phyloP scores from a whole-genome alignment of 2,329 filamentous ascomycete species.

The Sporothrix brasiliensis region DNA sequence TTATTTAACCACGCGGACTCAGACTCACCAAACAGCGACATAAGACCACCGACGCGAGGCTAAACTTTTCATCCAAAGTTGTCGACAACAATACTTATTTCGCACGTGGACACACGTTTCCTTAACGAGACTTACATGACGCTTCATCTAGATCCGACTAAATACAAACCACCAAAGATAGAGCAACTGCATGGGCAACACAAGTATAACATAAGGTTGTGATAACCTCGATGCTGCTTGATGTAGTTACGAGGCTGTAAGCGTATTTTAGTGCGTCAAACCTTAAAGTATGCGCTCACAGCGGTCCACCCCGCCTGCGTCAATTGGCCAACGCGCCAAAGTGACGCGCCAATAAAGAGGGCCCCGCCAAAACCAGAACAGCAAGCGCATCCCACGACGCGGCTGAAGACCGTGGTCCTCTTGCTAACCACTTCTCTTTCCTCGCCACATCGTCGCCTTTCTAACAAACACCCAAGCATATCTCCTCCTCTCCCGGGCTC shows the following conservation, averaged over 20 bases:
- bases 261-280: not conserved
- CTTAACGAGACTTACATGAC: not conserved
- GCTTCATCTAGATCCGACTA: not conserved
- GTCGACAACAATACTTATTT: not conserved
- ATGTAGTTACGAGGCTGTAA: not conserved
- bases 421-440: constrained; percentile 3
- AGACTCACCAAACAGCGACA: not conserved
- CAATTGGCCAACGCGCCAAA: not conserved
- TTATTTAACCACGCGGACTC: not conserved
- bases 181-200: no score
- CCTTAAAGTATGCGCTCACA: not conserved
- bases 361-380: constrained; percentile 6
- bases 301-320: constrained; percentile 6
- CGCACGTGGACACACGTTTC: not conserved
- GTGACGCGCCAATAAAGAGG: constrained; percentile 8
- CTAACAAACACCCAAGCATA: not conserved
- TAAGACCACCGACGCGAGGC: not conserved
- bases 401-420: not conserved
- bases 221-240: no score
- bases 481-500: not conserved
- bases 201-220: no score
- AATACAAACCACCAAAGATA: not conserved
- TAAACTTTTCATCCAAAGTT: not conserved
- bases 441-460: not conserved
- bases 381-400: constrained; percentile 6